Evolutionary conservation across 31 red algal species (phyloP), one percentile per base, ranked within the genome.

Genomic region (Porphyra umbilicalis): DNA sequence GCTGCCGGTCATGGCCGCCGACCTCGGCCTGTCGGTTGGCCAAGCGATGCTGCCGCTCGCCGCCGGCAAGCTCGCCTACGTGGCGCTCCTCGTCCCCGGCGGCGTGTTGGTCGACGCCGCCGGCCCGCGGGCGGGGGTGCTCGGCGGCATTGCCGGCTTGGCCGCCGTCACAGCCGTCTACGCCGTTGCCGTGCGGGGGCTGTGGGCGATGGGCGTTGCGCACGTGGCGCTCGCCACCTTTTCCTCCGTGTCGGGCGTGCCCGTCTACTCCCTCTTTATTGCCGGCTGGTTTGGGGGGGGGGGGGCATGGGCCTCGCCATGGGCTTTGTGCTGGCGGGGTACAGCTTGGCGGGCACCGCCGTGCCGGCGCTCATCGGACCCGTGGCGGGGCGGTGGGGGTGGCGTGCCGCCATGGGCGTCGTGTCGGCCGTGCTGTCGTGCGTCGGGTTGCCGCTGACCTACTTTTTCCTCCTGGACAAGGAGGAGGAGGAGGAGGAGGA

Each of bases 291-390:
- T 99, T 38, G n/a, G 31, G n/a, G 20, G 33, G 16, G 35, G 87
- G 84, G 39, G 32, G 84, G 79, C 32, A 86, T 99, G 32, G 97
- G 97, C 14, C 76, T 95, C 11, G 97, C 93, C 0, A 93, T 99
- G 90, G 97, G 97, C 16, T 80, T 99, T 35, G 93, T 96, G 13
- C 89, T 99, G 14, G 84, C 97, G 10, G 97, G 97, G 9, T 99
- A 92, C 74, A 92, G 89, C 29, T 79, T 95, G 36, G 97, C 88
- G 25, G 97, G 97, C 37, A 93, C 93, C 25, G n/a, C 80, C 30
- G 74, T 85, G 32, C 91, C 97, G 36, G 37, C 84, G 38, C 18
- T 90, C 0, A 85, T 99, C 32, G 93, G 86, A 0, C 90, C 93
- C 10, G 46, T 99, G 29, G 97, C 97, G n/a, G 80, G 77, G 20